These are phyloP conservation scores for Leishmania braziliensis DNA, from an alignment of 208 protist genomes.

Conservation along the genomic window DNA sequence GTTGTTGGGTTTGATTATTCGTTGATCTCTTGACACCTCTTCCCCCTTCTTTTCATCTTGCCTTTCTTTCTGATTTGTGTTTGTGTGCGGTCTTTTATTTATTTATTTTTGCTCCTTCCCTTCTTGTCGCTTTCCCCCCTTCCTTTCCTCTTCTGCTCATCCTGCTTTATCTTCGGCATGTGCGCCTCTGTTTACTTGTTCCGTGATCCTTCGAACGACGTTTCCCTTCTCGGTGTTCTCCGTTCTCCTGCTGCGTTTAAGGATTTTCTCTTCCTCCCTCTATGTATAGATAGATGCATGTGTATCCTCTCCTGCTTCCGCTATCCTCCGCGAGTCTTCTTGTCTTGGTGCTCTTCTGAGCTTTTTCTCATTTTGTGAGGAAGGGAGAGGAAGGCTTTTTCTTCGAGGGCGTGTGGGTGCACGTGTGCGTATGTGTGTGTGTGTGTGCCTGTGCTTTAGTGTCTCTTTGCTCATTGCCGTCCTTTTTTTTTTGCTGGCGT, in stretches of 20 bases:
- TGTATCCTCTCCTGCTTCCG: not conserved
- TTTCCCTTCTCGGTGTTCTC: constrained; percentile 15
- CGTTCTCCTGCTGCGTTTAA: not conserved
- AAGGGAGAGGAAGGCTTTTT: too few species aligned
- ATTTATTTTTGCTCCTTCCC: not conserved
- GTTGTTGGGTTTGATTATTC: not conserved
- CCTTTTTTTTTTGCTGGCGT: not conserved
- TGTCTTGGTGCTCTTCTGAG: constrained; percentile 7
- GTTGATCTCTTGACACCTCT: not conserved
- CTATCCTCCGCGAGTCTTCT: constrained; percentile 4
- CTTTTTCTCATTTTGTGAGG: constrained; percentile 14
- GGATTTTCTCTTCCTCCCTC: constrained; percentile 3
- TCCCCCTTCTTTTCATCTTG: not conserved
- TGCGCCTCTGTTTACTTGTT: too few species aligned
- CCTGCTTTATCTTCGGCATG: not conserved
- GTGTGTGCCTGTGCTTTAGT: not conserved
- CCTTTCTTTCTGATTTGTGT: constrained; percentile 1
- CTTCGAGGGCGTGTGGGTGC: too few species aligned
- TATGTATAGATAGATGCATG: not conserved
- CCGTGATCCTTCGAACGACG: too few species aligned
- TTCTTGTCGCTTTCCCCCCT: not conserved
- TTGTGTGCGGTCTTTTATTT: not conserved
- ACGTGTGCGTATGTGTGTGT: too few species aligned
- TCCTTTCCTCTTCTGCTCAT: not conserved
- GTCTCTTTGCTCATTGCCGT: not conserved